Percentiles rank a stretch among this genome's conserved stretches.
These are phyloP conservation scores for Herpetomonas muscarum DNA, from an alignment of 208 protist genomes.

Conservation along the genomic window DNA sequence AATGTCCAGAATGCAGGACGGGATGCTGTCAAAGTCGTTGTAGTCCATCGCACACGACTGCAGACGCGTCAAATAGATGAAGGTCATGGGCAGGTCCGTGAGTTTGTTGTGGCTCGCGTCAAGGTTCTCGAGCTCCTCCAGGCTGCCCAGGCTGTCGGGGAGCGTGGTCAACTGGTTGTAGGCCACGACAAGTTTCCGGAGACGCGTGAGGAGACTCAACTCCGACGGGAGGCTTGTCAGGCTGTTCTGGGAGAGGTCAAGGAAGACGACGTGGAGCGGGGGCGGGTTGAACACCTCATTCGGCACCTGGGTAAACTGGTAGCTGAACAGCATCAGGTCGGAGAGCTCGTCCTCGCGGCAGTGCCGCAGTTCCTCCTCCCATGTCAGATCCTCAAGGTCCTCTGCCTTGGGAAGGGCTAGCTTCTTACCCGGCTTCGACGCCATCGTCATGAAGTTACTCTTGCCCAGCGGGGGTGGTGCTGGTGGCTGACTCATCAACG, in stretches of 20 bases:
- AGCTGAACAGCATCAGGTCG: constrained; percentile 74
- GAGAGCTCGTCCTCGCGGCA: constrained; percentile 34
- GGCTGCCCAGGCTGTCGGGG: constrained; percentile 64
- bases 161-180: constrained; percentile 77
- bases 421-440: constrained; percentile 24
- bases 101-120: constrained; percentile 84
- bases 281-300: constrained; percentile 69
- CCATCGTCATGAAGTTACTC: constrained; percentile 22
- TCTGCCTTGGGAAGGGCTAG: constrained; percentile 56
- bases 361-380: constrained; percentile 64
- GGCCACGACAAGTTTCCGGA: constrained; percentile 67
- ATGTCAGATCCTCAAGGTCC: constrained; percentile 67
- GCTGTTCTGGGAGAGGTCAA: constrained; percentile 76
- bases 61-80: constrained; percentile 56
- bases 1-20: constrained; percentile 64
- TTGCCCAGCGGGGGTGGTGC: not conserved
- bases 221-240: constrained; percentile 62
- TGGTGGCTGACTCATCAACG: not conserved
- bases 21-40: constrained; percentile 77
- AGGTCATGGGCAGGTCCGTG: constrained; percentile 53
- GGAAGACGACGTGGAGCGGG: constrained; percentile 46
- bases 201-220: constrained; percentile 54
- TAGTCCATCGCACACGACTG: constrained; percentile 69
- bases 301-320: constrained; percentile 59
- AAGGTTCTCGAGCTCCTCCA: constrained; percentile 54